Conservation (phyloP, 208 protist genomes). For the Wallacemonas sp. region DNA sequence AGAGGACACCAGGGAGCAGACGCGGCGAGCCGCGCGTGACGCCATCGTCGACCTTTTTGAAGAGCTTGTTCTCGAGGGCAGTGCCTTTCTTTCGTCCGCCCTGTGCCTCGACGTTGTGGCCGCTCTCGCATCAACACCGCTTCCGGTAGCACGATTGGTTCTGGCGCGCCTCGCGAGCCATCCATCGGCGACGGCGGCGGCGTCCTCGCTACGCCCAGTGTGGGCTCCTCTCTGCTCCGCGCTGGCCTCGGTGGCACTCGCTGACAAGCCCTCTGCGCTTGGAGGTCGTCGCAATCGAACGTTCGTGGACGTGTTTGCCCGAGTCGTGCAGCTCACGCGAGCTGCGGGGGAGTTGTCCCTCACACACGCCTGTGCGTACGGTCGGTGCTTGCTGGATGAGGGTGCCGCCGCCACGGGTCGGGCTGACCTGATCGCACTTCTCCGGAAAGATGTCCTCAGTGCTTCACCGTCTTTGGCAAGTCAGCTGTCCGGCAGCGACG, state of each 20-base stretch:
- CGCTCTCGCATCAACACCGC: constrained; percentile 20
- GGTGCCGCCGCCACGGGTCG: constrained; percentile 15
- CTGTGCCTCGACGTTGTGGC: constrained; percentile 25
- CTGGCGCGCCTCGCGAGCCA: constrained; percentile 3
- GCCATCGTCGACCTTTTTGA: constrained; percentile 50
- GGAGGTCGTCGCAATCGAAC: constrained; percentile 21
- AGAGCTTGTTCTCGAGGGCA: constrained; percentile 38
- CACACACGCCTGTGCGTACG: constrained; percentile 52
- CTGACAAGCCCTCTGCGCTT: constrained; percentile 17
- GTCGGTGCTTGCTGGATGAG: constrained; percentile 55
- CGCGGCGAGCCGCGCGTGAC: neutral
- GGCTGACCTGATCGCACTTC: constrained; percentile 39
- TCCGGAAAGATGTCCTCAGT: constrained; percentile 65
- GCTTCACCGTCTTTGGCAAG: constrained; percentile 33
- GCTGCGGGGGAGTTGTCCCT: constrained; percentile 42
- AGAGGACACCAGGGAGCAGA: constrained; percentile 5
- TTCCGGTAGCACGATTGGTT: constrained; percentile 23
- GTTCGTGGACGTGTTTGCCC: constrained; percentile 67
- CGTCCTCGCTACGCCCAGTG: constrained; percentile 16
- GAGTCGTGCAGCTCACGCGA: constrained; percentile 47
- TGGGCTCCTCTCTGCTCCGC: constrained; percentile 26
- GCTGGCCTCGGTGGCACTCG: constrained; percentile 20
- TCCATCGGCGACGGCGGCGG: constrained; percentile 13
- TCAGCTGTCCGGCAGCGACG: constrained; percentile 9
- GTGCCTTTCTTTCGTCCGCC: neutral